Conservation (phyloP, 371 early-diverging fungal genomes). For the Mortierella sp. region DNA sequence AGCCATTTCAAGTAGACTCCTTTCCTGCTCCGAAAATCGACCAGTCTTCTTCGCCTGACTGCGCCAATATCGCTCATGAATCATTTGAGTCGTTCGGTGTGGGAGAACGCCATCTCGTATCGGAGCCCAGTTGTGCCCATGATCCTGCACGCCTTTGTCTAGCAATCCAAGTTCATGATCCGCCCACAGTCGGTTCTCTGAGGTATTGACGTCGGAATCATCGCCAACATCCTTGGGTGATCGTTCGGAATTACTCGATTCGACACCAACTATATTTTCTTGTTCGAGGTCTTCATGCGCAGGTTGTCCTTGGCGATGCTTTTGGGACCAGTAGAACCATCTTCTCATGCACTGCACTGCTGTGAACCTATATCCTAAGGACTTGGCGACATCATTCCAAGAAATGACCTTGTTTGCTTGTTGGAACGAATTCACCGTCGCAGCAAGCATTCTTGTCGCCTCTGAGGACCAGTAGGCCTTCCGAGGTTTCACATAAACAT, state of each 20-base stretch:
- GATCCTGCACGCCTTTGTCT: conserved; percentile 27
- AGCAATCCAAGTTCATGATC: conserved; percentile 42
- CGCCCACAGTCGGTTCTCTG: conserved; percentile 26
- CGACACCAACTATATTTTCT: neutral
- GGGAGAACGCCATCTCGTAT: conserved; percentile 38
- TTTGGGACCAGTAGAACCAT: conserved; percentile 43
- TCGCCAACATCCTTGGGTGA: neutral
- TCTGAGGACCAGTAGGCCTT: conserved; percentile 22
- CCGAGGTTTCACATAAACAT: conserved; percentile 18
- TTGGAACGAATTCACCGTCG: conserved; percentile 24
- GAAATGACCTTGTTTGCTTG: conserved; percentile 2
- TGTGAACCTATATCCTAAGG: conserved; percentile 20
- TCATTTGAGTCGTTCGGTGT: conserved; percentile 30
- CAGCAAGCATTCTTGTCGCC: conserved; percentile 16
- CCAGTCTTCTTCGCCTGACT: conserved; percentile 29
- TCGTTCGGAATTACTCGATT: neutral
- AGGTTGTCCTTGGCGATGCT: neutral
- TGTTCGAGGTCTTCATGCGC: neutral
- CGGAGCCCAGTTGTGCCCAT: conserved; percentile 30
- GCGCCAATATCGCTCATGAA: conserved; percentile 43
- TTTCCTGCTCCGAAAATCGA: conserved; percentile 39
- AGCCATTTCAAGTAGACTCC: conserved; percentile 34
- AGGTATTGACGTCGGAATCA: neutral
- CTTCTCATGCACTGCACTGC: conserved; percentile 23
- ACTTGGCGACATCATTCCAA: conserved; percentile 25